Base-by-base conservation (phyloP, 2,329 filamentous ascomycete species). In the Exophiala dermatitidis region DNA sequence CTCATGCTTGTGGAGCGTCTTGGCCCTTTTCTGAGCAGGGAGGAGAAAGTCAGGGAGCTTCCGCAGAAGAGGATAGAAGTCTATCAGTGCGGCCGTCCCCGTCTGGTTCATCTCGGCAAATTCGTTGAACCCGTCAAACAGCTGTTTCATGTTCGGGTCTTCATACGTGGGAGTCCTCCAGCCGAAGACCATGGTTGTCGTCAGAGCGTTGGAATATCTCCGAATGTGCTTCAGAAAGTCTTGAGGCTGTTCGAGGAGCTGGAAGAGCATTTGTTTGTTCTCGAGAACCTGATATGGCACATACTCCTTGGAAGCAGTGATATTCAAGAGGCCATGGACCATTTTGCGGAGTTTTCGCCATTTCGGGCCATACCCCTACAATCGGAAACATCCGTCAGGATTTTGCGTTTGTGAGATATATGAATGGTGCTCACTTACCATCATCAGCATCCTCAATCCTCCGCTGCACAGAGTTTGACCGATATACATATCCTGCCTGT, bases 231-330 rank as follows among this genome's bases (percentile, higher is more conserved):
- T 62, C 3, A 71, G 49, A 42, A 75, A 76, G 1, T 68, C 53
- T 1, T 71, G 58, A 0, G 77, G 77, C 4, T 65, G 54, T 0
- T 73, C 69, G 2, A 80, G 59, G 12, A 82, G 64, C 4, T 75
- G 73, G 42, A 67, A 56, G 55, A 79, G 66, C 77, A 82, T 77
- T 46, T 75, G 72, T 60, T 75, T 77, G 63, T 75, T 78, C 62
- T 82, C 78, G 2, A 81, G 68, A 45, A 76, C 71, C 58, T 81
- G 78, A 57, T 80, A 81, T 1, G 75, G 71, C 2, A 80, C 70
- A 53, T 82, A 83, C 5, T 67, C 65, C 49, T 69, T 71, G 2
- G 75, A 70, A 1, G 71, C 69, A 0, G 67, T 72, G 48, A 75
- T 63, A 57, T 78, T 77, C 30, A 80, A 71, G 1, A 77, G 67